Conservation (phyloP, 768 basidiomycete genomes). For the Serendipita sp. region DNA sequence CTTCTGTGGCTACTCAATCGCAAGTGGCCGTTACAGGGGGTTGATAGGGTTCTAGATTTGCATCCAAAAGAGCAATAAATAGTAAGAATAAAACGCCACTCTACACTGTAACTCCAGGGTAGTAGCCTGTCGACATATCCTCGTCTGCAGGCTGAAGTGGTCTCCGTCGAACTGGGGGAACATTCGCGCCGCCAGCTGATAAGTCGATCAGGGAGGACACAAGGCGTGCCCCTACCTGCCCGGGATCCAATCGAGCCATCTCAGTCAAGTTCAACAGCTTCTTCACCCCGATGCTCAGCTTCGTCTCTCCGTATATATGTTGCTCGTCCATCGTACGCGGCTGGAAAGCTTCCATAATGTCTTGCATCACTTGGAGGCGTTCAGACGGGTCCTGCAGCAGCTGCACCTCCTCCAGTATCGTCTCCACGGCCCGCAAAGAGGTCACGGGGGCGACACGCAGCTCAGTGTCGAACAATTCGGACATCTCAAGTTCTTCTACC, state of each 20-base stretch:
- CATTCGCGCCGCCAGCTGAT: neutral
- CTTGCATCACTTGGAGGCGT: constrained; percentile 39
- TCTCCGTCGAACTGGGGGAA: neutral
- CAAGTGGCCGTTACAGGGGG: neutral
- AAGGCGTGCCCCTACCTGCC: constrained; percentile 59
- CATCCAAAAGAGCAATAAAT: neutral
- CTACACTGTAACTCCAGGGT: neutral
- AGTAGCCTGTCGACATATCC: neutral
- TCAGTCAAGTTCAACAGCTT: constrained; percentile 80
- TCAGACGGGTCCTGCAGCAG: constrained; percentile 51
- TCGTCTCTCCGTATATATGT: constrained; percentile 27
- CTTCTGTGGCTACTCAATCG: neutral
- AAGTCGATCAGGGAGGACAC: constrained; percentile 16
- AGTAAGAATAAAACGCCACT: neutral
- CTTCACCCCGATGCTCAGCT: constrained; percentile 80
- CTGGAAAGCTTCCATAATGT: constrained; percentile 45
- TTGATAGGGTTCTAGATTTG: no score
- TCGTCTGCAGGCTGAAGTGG: neutral
- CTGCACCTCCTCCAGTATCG: constrained; percentile 61
- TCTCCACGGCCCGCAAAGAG: constrained; percentile 51
- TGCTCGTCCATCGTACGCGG: constrained; percentile 28
- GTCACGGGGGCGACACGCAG: constrained; percentile 73
- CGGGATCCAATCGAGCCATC: constrained; percentile 94
- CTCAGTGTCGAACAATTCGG: constrained; percentile 81
- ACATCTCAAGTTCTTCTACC: constrained; percentile 73